Conservation (phyloP, 1,139 yeast genomes). For the Zhuliangozyma parablackwelliae region DNA sequence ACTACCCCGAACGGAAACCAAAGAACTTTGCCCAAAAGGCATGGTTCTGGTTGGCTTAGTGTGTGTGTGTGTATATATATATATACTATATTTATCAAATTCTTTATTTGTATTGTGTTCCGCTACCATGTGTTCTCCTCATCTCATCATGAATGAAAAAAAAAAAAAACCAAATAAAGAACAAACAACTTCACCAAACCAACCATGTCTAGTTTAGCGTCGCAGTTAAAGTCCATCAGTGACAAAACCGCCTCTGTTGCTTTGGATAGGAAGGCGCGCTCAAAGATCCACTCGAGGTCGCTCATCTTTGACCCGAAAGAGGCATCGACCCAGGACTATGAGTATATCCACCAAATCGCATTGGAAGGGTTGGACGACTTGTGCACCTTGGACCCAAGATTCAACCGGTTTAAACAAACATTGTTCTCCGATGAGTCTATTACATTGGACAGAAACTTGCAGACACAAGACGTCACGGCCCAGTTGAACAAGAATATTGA, state of each 20-base stretch:
- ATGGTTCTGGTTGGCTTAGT: conserved; percentile 38
- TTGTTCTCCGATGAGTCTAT: conserved; percentile 80
- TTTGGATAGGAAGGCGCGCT: conserved; percentile 80
- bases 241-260: conserved; percentile 68
- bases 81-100: no score
- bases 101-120: no score
- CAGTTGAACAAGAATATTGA: conserved; percentile 70
- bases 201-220: conserved; percentile 59
- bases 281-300: conserved; percentile 84
- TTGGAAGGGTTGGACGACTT: conserved; percentile 75
- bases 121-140: neutral
- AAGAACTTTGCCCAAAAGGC: conserved; percentile 28
- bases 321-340: conserved; percentile 93
- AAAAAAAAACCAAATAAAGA: neutral
- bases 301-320: conserved; percentile 79
- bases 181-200: neutral
- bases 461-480: conserved; percentile 68
- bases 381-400: conserved; percentile 66
- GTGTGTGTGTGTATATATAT: no score
- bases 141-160: conserved; percentile 8
- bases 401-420: conserved; percentile 62
- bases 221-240: conserved; percentile 74
- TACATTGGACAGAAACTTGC: conserved; percentile 74
- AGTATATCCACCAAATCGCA: conserved; percentile 68
- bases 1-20: conserved; percentile 23